phyloP scores from a whole-genome alignment of 2,329 filamentous ascomycete species.

The Arthrobotrys megalospora region DNA sequence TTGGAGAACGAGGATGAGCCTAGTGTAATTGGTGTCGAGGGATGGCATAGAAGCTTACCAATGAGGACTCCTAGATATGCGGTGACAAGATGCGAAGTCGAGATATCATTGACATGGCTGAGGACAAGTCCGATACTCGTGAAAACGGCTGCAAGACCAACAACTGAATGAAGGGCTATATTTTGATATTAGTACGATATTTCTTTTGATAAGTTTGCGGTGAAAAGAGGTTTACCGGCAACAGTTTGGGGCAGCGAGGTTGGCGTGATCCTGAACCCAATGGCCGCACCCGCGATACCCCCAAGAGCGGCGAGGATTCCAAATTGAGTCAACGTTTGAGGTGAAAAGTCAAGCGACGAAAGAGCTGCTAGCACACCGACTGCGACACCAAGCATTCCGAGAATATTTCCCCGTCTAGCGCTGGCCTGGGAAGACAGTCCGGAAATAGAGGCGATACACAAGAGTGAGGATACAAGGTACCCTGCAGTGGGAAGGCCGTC shows the following conservation, averaged over 20 bases:
- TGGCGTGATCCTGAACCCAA: constrained; percentile 88
- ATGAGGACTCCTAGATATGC: constrained; percentile 90
- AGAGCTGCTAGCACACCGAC: constrained; percentile 87
- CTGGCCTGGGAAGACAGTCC: constrained; percentile 86
- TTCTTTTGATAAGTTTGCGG: not conserved
- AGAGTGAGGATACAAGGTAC: constrained; percentile 85
- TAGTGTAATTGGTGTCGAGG: not conserved
- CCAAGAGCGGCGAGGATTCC: constrained; percentile 81
- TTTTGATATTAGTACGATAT: not conserved
- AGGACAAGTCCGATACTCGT: constrained; percentile 91
- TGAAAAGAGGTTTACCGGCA: constrained; percentile 66
- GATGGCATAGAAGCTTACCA: constrained; percentile 68
- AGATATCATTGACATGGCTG: constrained; percentile 78
- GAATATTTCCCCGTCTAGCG: constrained; percentile 85
- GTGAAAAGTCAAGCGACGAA: constrained; percentile 83
- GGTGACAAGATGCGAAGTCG: constrained; percentile 85
- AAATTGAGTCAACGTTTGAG: constrained; percentile 85
- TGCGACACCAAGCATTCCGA: constrained; percentile 87
- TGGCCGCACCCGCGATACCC: constrained; percentile 74
- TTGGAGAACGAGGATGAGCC: not conserved
- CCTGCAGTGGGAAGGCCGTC: constrained; percentile 88
- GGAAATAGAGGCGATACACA: constrained; percentile 87
- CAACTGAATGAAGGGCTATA: constrained; percentile 84
- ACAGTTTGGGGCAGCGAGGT: constrained; percentile 92
- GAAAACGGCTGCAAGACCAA: constrained; percentile 87